Conservation (phyloP, 2,329 filamentous ascomycete genomes). For the Oidium heveae region DNA sequence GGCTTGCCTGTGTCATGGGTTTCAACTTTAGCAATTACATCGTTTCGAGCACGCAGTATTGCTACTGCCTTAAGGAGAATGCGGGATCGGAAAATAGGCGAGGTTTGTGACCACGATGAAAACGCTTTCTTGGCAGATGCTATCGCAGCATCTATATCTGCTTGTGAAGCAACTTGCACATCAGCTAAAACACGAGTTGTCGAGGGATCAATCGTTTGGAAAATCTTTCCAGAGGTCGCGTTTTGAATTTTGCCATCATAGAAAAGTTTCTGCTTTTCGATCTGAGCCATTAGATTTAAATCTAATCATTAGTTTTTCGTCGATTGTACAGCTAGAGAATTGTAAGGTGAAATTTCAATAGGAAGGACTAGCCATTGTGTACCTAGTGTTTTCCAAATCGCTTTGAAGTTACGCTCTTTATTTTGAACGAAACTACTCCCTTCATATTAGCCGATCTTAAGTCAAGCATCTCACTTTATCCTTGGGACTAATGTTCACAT, state of each 20-base stretch:
- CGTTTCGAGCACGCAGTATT: slow-evolving; percentile 50
- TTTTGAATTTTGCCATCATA: slow-evolving; percentile 46
- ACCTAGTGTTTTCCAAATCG: no score
- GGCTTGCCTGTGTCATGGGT: slow-evolving; percentile 73
- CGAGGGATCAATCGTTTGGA: slow-evolving; percentile 50
- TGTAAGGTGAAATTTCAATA: no score
- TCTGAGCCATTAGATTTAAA: slow-evolving; percentile 12
- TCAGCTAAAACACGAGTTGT: slow-evolving; percentile 42
- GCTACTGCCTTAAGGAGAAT: slow-evolving; percentile 55
- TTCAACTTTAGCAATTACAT: slow-evolving; percentile 54
- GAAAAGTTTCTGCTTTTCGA: slow-evolving; percentile 38
- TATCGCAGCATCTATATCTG: slow-evolving; percentile 48
- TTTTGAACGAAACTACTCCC: no score
- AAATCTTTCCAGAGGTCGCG: slow-evolving; percentile 33
- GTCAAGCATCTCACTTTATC: no score
- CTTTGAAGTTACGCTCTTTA: no score
- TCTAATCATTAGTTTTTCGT: no score
- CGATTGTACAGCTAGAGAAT: no score
- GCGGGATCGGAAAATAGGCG: slow-evolving; percentile 47
- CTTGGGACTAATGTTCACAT: no score
- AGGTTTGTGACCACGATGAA: slow-evolving; percentile 47
- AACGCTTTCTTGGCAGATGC: slow-evolving; percentile 48
- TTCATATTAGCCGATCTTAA: no score
- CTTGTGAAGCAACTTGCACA: slow-evolving; percentile 41
- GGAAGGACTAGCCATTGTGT: no score